Conservation (phyloP, 1,139 yeast genomes). For the Keqinozyma sinolaborantium region DNA sequence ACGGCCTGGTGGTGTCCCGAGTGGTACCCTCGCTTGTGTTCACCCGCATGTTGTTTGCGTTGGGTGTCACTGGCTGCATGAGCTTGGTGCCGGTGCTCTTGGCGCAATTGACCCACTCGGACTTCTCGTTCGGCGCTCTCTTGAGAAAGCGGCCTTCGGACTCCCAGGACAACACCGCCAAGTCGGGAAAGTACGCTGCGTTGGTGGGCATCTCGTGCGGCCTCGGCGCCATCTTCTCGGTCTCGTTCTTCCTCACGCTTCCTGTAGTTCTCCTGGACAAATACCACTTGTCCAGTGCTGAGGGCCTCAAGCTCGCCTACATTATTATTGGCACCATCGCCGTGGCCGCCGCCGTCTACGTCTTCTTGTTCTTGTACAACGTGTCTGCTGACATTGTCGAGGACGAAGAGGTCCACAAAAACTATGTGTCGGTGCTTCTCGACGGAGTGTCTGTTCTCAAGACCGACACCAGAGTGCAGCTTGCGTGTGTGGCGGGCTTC, state of each 20-base stretch:
- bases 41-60: slow-evolving; percentile 53
- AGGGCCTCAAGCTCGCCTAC: slow-evolving; percentile 47
- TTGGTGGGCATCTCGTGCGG: slow-evolving; percentile 63
- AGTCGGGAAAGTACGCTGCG: slow-evolving; percentile 57
- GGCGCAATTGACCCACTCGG: slow-evolving; percentile 51
- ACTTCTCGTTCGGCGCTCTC: slow-evolving; percentile 27
- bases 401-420: slow-evolving; percentile 2
- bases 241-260: slow-evolving; percentile 43
- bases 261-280: slow-evolving; percentile 37
- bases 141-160: slow-evolving; percentile 15
- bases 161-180: slow-evolving; percentile 10
- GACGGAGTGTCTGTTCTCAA: slow-evolving; percentile 41
- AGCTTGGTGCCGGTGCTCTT: slow-evolving; percentile 49
- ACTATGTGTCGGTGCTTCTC: slow-evolving; percentile 32
- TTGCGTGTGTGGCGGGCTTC: slow-evolving; percentile 62
- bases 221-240: slow-evolving; percentile 63
- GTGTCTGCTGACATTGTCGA: background rate
- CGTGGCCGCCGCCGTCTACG: slow-evolving; percentile 29
- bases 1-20: slow-evolving; percentile 29
- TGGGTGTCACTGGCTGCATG: slow-evolving; percentile 54
- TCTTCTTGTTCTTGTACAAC: slow-evolving; percentile 48
- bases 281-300: slow-evolving; percentile 24
- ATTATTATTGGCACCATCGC: slow-evolving; percentile 45
- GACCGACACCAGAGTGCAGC: slow-evolving; percentile 28
- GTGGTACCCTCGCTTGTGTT: slow-evolving; percentile 48